A percentile compares a stretch with the other conserved stretches of the same genome.
Evolutionary conservation across 2,329 filamentous ascomycete species (phyloP).

Genomic region (Calonectria crousiana): DNA sequence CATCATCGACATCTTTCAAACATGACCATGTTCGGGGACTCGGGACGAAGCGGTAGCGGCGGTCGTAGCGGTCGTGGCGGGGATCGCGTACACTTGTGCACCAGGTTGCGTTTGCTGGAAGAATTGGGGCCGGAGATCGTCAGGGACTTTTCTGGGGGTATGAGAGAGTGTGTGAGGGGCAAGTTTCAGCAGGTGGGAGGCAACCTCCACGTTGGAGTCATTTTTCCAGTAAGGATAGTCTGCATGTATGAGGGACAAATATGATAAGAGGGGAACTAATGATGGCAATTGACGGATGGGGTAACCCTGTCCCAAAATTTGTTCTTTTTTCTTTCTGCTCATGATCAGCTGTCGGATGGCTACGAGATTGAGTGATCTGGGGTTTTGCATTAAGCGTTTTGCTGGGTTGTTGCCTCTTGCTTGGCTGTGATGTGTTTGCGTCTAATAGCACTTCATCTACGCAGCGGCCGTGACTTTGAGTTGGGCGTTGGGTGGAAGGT

Average conservation of each 20-base stretch:
- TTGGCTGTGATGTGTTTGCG: constrained; percentile 2
- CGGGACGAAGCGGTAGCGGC: constrained; percentile 31
- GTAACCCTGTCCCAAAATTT: background rate
- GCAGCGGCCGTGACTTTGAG: constrained; percentile 5
- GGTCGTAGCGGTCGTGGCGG: constrained; percentile 26
- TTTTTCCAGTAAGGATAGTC: constrained; percentile 7
- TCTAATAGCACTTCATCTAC: background rate
- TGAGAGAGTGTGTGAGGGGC: constrained; percentile 32
- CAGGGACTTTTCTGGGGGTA: constrained; percentile 40
- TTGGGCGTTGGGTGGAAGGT: constrained; percentile 4
- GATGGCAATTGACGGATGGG: constrained; percentile 2
- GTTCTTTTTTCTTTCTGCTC: background rate
- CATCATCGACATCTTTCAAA: constrained; percentile 17
- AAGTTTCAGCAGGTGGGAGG: constrained; percentile 40
- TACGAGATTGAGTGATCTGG: constrained; percentile 18
- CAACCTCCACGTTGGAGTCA: constrained; percentile 12
- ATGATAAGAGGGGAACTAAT: background rate
- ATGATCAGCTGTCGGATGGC: constrained; percentile 9
- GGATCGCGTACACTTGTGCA: constrained; percentile 6
- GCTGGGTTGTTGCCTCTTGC: constrained; percentile 1
- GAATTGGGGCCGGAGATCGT: constrained; percentile 36
- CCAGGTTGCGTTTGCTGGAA: constrained; percentile 25
- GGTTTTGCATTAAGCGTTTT: constrained; percentile 19
- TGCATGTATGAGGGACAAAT: constrained; percentile 16
- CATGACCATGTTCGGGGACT: constrained; percentile 25